Conservation (phyloP, 768 basidiomycete species). For the Amanita brunnescens region DNA sequence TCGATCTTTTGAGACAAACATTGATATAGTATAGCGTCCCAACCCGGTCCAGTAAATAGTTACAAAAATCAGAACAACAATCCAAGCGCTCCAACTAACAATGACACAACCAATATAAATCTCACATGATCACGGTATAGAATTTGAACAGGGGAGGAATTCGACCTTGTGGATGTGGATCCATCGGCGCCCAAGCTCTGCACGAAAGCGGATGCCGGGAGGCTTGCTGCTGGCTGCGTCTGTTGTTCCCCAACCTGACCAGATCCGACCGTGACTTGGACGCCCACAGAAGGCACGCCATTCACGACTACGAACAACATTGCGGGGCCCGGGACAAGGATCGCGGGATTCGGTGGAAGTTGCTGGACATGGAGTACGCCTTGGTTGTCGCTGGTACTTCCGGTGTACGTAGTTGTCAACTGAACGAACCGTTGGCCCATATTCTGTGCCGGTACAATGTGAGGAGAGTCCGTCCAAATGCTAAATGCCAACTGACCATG, state of each 20-base stretch:
- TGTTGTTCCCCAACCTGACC: conserved; percentile 58
- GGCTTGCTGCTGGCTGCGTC: conserved; percentile 23
- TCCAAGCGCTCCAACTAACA: background rate
- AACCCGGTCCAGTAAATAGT: no score
- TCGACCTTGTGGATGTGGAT: background rate
- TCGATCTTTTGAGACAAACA: no score
- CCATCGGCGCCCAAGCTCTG: background rate
- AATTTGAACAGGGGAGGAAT: background rate
- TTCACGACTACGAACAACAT: conserved; percentile 72
- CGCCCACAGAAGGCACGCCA: conserved; percentile 66
- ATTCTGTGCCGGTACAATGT: conserved; percentile 26
- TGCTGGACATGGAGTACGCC: conserved; percentile 60
- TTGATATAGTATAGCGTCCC: no score
- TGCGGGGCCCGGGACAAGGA: conserved; percentile 64
- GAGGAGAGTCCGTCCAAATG: background rate
- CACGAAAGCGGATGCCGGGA: conserved; percentile 20
- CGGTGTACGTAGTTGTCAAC: conserved; percentile 55
- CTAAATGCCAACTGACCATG: conserved; percentile 36
- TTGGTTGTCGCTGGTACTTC: conserved; percentile 40
- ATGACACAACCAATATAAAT: background rate
- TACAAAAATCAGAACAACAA: background rate
- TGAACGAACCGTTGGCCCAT: conserved; percentile 75
- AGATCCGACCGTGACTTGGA: conserved; percentile 68
- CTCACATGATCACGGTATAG: background rate
- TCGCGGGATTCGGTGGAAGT: conserved; percentile 67